phyloP scores from a whole-genome alignment of 768 basidiomycete genomes.

The Tulasnella sp. region DNA sequence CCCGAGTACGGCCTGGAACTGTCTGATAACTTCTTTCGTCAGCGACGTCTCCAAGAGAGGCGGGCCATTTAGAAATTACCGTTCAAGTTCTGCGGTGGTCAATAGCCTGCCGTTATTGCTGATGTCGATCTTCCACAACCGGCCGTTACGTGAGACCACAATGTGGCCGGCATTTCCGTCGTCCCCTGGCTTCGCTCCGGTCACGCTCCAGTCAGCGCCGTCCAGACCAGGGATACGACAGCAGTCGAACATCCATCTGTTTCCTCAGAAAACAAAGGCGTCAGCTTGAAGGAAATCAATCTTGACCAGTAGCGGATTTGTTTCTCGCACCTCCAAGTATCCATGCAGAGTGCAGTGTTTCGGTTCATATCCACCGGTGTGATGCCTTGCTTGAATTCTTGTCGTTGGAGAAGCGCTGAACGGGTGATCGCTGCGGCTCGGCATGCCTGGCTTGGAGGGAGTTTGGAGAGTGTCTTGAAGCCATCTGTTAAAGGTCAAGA shows the following conservation, averaged over 20 bases:
- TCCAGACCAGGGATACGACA: slow-evolving; percentile 65
- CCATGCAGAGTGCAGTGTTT: slow-evolving; percentile 72
- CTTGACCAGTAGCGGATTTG: neutral
- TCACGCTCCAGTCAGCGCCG: slow-evolving; percentile 66
- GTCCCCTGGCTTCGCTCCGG: slow-evolving; percentile 49
- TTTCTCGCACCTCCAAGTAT: slow-evolving; percentile 55
- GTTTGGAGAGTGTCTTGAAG: slow-evolving; percentile 53
- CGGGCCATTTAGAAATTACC: slow-evolving; percentile 30
- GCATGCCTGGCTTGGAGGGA: slow-evolving; percentile 44
- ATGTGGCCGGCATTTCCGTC: slow-evolving; percentile 62
- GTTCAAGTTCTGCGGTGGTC: slow-evolving; percentile 53
- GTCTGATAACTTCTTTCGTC: slow-evolving; percentile 31
- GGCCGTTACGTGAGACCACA: slow-evolving; percentile 72
- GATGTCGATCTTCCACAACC: slow-evolving; percentile 70
- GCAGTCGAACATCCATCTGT: slow-evolving; percentile 94
- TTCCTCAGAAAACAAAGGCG: neutral
- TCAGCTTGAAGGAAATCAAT: neutral
- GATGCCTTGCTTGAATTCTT: slow-evolving; percentile 53
- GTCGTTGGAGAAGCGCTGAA: slow-evolving; percentile 62
- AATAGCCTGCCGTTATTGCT: slow-evolving; percentile 42
- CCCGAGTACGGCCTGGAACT: slow-evolving; percentile 60
- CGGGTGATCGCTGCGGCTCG: slow-evolving; percentile 65
- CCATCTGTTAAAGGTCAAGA: slow-evolving; percentile 43
- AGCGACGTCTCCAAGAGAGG: neutral
- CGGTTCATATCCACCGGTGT: slow-evolving; percentile 53